Conservation (phyloP, 2,329 filamentous ascomycete species). For the Beauveria pseudobassiana region DNA sequence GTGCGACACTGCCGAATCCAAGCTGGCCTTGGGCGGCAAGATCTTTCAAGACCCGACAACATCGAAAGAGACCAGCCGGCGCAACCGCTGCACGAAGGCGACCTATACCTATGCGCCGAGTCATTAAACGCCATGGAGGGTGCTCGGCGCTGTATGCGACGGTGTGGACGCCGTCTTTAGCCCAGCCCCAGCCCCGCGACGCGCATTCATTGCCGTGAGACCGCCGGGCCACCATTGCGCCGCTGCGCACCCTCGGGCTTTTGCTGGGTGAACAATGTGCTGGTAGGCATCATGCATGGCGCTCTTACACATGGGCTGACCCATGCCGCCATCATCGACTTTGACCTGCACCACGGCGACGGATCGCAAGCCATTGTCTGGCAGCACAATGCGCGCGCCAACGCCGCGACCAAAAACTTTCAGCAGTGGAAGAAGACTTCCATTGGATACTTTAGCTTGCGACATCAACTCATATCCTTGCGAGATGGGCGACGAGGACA, state of each 20-base stretch:
- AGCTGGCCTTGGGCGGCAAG: slow-evolving; percentile 68
- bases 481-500: slow-evolving; percentile 86
- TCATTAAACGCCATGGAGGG: slow-evolving; percentile 85
- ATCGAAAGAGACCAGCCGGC: slow-evolving; percentile 44
- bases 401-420: slow-evolving; percentile 58
- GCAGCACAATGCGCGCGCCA: slow-evolving; percentile 72
- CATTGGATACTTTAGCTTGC: slow-evolving; percentile 92
- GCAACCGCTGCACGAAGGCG: slow-evolving; percentile 70
- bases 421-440: slow-evolving; percentile 72
- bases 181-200: slow-evolving; percentile 45
- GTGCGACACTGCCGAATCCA: slow-evolving; percentile 73
- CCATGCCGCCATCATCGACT: slow-evolving; percentile 88
- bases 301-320: slow-evolving; percentile 78
- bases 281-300: slow-evolving; percentile 90
- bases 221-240: slow-evolving; percentile 96
- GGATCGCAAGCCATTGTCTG: slow-evolving; percentile 94
- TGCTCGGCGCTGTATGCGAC: slow-evolving; percentile 90
- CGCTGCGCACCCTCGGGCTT: slow-evolving; percentile 86
- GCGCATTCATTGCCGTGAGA: slow-evolving; percentile 86
- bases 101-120: slow-evolving; percentile 83
- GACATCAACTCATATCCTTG: slow-evolving; percentile 99
- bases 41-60: slow-evolving; percentile 59
- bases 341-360: slow-evolving; percentile 87
- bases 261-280: slow-evolving; percentile 98
- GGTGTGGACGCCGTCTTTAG: slow-evolving; percentile 79